Evolutionary conservation across 164 flowering plant species (phyloP).

Genomic region (Sedum album): DNA sequence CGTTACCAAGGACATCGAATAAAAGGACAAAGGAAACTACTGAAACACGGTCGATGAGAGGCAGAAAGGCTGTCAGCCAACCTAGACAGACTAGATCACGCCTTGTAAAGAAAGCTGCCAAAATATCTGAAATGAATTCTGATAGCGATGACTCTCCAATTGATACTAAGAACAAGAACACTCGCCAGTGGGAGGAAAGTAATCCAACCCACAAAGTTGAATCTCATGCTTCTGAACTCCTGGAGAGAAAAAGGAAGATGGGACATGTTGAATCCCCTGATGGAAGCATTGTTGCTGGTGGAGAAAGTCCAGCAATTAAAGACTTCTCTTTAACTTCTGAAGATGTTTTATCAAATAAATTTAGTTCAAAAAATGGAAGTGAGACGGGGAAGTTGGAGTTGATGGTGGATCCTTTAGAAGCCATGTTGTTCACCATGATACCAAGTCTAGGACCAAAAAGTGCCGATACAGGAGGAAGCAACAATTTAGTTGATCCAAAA

Average conservation of each 20-base stretch:
- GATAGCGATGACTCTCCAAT: background rate
- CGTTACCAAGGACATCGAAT: slow-evolving; percentile 17
- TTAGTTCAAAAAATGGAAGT: slow-evolving; percentile 2
- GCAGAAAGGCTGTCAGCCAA: slow-evolving; percentile 24
- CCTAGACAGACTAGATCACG: slow-evolving; percentile 36
- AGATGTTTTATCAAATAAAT: slow-evolving; percentile 11
- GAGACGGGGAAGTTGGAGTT: slow-evolving; percentile 26
- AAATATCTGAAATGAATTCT: slow-evolving; percentile 4
- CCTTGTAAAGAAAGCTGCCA: slow-evolving; percentile 10
- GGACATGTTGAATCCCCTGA: background rate
- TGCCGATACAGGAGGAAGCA: slow-evolving; percentile 18
- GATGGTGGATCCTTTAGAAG: slow-evolving; percentile 61
- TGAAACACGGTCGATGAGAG: slow-evolving; percentile 21
- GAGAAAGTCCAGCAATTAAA: background rate
- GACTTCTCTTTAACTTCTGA: background rate
- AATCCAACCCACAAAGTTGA: background rate
- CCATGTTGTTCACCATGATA: slow-evolving; percentile 72
- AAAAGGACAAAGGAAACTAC: slow-evolving; percentile 50
- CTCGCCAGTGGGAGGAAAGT: too few relatives aligned
- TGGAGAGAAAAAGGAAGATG: background rate
- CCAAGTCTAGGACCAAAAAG: slow-evolving; percentile 52
- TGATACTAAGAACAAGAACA: background rate
- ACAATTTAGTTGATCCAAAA: slow-evolving; percentile 13
- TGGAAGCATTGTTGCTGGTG: background rate
- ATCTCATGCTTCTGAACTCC: background rate